Evolutionary conservation across 495 filamentous ascomycete species (phyloP), one percentile per base, ranked within the genome.

Genomic region (Trichoderma erinaceum): DNA sequence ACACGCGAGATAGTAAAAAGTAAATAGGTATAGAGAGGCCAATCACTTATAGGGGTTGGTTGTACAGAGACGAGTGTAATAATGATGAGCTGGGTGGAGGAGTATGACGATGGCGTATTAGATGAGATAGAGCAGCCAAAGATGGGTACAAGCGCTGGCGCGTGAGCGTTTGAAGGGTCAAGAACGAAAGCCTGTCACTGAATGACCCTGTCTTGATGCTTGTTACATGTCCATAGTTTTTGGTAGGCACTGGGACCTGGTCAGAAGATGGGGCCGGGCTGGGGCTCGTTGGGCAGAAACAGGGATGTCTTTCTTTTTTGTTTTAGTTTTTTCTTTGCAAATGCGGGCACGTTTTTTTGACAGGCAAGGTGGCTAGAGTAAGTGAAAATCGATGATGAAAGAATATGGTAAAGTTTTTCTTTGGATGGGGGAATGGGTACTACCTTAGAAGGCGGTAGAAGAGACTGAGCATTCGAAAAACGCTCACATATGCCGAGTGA

Each of bases 121-220:
- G 44, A n/a, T 29, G 12, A 18, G 56, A 27, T 25, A 25, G 27
- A 32, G 23, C 23, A 23, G 56, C 56, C 56, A 61, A 61, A 61
- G 56, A 61, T n/a, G 56, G 29, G 8, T 25, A 29, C 56, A 61
- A 32, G 56, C 56, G 56, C 56, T 25, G 56, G 56, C 56, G 56
- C 56, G 56, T 61, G 56, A 61, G 56, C 25, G 13, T 29, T 61
- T 32, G 25, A 61, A 29, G 27, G 56, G 56, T 10, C 56, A 23
- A 52, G 48, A 23, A 25, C 21, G 7, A 52, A 52, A 21, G n/a
- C 18, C 43, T 46, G 43, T 46, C 13, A 18, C 12, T 11, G 21
- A 21, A 52, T 21, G 48, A 38, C 35, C 35, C 2, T 38, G 35
- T 38, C 35, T 48, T 6, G 15, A 48, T 15, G 44, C n/a, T 48